phyloP scores from a whole-genome alignment of 768 basidiomycete species.

The Lentinula edodes region DNA sequence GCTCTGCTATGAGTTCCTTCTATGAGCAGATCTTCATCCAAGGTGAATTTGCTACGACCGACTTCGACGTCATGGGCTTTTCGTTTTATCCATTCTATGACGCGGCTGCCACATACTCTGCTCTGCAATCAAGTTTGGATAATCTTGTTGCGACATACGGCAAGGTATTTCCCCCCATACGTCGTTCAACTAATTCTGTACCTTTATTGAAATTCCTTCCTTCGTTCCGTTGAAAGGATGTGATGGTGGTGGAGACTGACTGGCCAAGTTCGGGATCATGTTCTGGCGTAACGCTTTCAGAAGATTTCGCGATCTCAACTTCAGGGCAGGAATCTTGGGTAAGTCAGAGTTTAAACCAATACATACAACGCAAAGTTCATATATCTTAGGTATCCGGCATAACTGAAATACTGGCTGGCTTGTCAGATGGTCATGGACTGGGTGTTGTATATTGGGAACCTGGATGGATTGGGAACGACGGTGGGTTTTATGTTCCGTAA shows the following conservation, averaged over 20 bases:
- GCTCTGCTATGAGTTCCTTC: constrained; percentile 37
- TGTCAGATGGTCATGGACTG: constrained; percentile 43
- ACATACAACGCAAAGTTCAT: neutral
- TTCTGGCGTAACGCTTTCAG: constrained; percentile 29
- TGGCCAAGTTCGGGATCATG: constrained; percentile 45
- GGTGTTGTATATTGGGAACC: constrained; percentile 62
- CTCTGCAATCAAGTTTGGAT: constrained; percentile 45
- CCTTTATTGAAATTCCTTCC: neutral
- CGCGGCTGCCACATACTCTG: constrained; percentile 45
- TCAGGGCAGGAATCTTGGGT: constrained; percentile 53
- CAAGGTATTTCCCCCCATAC: constrained; percentile 30
- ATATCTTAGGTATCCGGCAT: constrained; percentile 28
- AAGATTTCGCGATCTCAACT: constrained; percentile 25
- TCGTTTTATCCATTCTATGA: constrained; percentile 66
- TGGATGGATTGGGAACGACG: constrained; percentile 56
- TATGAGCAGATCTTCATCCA: constrained; percentile 47
- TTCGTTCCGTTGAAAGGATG: constrained; percentile 21
- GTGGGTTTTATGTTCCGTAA: constrained; percentile 11
- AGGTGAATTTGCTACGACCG: constrained; percentile 41
- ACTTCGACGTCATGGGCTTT: constrained; percentile 57
- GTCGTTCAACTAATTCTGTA: too few species aligned
- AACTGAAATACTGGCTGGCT: constrained; percentile 33
- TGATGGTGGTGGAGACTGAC: constrained; percentile 62
- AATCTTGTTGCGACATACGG: constrained; percentile 40
- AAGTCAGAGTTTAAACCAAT: neutral